Evolutionary conservation across 192 early-diverging fungal genomes (phyloP).

Genomic region (Coemansia sp.): DNA sequence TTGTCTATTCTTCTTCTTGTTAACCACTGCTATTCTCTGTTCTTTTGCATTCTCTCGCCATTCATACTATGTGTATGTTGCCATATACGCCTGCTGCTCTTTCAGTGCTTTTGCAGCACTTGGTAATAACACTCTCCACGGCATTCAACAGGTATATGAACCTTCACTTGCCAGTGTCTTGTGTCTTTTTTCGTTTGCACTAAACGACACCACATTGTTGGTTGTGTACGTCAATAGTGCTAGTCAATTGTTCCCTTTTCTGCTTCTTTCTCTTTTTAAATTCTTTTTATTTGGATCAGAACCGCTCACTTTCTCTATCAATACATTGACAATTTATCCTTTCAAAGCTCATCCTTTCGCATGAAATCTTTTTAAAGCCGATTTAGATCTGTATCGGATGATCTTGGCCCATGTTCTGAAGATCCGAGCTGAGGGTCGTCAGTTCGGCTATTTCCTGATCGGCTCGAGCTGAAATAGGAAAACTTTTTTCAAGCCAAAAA

Average conservation of each 20-base stretch:
- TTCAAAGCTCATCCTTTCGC: too few relatives aligned
- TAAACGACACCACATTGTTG: neutral
- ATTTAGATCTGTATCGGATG: too few relatives aligned
- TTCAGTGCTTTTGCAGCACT: too few relatives aligned
- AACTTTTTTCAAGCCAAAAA: constrained; percentile 1
- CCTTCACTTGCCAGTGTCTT: neutral
- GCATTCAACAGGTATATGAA: neutral
- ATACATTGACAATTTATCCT: neutral
- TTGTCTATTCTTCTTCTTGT: constrained; percentile 11
- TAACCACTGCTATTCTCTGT: neutral
- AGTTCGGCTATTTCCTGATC: neutral
- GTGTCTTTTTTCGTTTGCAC: neutral
- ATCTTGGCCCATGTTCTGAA: too few relatives aligned
- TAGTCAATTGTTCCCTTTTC: neutral
- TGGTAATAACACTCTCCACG: too few relatives aligned
- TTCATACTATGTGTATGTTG: too few relatives aligned
- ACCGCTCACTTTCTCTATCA: neutral
- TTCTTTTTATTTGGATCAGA: neutral
- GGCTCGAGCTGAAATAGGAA: constrained; percentile 8
- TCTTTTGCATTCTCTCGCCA: neutral
- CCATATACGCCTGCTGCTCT: too few relatives aligned
- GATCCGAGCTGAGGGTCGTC: too few relatives aligned
- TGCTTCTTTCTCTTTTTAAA: neutral
- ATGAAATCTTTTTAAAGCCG: too few relatives aligned
- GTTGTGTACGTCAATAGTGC: constrained; percentile 1